Percentiles rank a stretch among this genome's conserved stretches.
Evolutionary conservation across 1,139 yeast genomes (phyloP).

Genomic region (Yamadazyma oceani): DNA sequence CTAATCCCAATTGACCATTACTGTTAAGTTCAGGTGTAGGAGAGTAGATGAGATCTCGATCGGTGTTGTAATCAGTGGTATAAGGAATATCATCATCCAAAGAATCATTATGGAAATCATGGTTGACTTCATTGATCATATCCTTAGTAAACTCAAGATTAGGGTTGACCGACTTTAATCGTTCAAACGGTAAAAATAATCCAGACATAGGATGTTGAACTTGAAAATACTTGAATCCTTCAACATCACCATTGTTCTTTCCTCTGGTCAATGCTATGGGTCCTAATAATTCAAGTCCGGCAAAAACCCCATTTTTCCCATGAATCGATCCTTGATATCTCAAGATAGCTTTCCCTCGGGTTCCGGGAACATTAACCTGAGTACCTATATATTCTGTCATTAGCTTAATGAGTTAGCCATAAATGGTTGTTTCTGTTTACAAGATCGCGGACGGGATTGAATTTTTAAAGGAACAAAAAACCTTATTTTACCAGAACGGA

Average conservation of each 20-base stretch:
- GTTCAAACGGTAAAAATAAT: constrained; percentile 67
- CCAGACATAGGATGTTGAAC: constrained; percentile 69
- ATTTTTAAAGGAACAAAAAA: constrained; percentile 1
- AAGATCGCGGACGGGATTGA: constrained; percentile 1
- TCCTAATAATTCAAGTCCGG: constrained; percentile 80
- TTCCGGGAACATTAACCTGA: constrained; percentile 44
- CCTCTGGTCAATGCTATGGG: constrained; percentile 51
- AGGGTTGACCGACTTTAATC: constrained; percentile 48
- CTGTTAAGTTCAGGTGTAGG: not conserved
- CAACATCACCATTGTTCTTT: constrained; percentile 46
- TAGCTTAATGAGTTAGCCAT: constrained; percentile 6
- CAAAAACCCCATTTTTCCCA: constrained; percentile 75
- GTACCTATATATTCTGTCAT: constrained; percentile 30
- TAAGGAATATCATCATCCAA: constrained; percentile 6
- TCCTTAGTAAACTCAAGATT: constrained; percentile 18
- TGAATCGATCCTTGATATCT: constrained; percentile 73
- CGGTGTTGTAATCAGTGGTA: not conserved
- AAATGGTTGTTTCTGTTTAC: not conserved
- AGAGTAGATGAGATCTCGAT: not conserved
- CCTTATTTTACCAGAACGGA: not conserved
- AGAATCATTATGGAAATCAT: constrained; percentile 7
- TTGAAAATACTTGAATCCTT: constrained; percentile 42
- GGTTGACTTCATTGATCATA: constrained; percentile 14
- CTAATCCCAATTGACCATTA: too few species aligned
- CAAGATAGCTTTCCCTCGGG: constrained; percentile 58